Conservation (phyloP, 192 early-diverging fungal genomes). For the Gamsiella multidivaricata region DNA sequence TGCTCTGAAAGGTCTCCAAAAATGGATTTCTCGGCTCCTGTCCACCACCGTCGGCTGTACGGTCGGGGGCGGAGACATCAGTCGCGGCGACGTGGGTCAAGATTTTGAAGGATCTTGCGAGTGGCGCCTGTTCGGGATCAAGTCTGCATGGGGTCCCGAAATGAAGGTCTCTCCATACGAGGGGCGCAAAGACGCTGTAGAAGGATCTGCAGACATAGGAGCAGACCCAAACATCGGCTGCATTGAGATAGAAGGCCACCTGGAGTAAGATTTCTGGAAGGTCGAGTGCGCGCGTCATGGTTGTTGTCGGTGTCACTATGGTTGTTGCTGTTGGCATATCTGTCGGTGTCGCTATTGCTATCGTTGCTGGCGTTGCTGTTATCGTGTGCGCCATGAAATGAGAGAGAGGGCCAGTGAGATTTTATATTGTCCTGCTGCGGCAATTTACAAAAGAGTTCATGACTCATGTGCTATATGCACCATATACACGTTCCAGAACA, state of each 20-base stretch:
- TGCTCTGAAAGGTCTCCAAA: neutral
- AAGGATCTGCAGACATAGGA: conserved; percentile 1
- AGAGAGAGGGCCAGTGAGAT: too few relatives aligned
- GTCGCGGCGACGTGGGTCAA: neutral
- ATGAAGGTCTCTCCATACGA: conserved; percentile 31
- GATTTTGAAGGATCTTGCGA: neutral
- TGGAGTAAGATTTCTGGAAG: conserved; percentile 13
- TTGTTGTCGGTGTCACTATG: too few relatives aligned
- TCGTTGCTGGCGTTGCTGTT: too few relatives aligned
- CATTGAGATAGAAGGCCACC: conserved; percentile 5
- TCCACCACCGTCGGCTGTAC: neutral
- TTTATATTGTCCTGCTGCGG: too few relatives aligned
- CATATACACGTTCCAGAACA: too few relatives aligned
- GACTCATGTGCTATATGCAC: too few relatives aligned
- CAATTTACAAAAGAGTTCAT: too few relatives aligned
- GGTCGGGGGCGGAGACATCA: too few relatives aligned
- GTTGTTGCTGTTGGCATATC: too few relatives aligned
- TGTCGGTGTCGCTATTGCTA: too few relatives aligned
- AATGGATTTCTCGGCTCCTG: neutral
- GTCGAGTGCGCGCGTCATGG: conserved; percentile 8
- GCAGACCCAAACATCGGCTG: neutral
- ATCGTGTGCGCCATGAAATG: neutral
- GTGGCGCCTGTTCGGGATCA: neutral
- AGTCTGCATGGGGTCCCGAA: neutral
- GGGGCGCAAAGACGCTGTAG: conserved; percentile 4